Conservation (phyloP, 257 asterid species). For the Solanum virginianum region DNA sequence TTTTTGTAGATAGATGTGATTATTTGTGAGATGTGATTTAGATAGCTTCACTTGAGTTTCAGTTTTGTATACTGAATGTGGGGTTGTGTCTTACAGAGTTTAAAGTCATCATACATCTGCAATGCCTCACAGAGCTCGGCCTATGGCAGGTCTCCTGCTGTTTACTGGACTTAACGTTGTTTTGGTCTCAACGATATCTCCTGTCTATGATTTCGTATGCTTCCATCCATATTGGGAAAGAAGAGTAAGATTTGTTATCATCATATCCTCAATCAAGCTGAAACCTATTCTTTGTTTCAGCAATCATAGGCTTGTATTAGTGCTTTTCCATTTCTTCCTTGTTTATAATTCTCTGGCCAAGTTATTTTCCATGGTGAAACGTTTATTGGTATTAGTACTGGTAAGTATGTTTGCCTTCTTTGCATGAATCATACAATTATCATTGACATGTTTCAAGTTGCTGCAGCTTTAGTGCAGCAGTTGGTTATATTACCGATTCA, state of each 20-base stretch:
- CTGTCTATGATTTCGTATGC: conserved; percentile 86
- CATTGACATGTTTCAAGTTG: neutral
- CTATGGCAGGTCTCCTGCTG: conserved; percentile 70
- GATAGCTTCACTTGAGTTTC: neutral
- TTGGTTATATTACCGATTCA: neutral
- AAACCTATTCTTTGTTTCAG: neutral
- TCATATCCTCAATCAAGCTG: neutral
- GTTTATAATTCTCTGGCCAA: neutral
- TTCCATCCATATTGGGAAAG: conserved; percentile 95
- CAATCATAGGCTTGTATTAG: neutral
- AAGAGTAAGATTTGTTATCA: conserved; percentile 37
- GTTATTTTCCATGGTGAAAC: neutral
- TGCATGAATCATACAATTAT: neutral
- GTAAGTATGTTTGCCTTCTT: neutral
- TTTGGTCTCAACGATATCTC: conserved; percentile 55
- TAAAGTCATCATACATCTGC: neutral
- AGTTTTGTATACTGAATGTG: neutral
- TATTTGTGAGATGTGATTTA: neutral
- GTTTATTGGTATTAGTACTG: neutral
- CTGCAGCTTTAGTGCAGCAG: neutral
- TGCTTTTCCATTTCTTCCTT: neutral
- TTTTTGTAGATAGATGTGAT: neutral
- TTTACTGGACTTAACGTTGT: conserved; percentile 76
- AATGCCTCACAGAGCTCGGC: conserved; percentile 90
- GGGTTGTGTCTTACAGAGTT: neutral